phyloP scores from a whole-genome alignment of 1,284 basidiomycete genomes.

The Heliocybe sulcata region DNA sequence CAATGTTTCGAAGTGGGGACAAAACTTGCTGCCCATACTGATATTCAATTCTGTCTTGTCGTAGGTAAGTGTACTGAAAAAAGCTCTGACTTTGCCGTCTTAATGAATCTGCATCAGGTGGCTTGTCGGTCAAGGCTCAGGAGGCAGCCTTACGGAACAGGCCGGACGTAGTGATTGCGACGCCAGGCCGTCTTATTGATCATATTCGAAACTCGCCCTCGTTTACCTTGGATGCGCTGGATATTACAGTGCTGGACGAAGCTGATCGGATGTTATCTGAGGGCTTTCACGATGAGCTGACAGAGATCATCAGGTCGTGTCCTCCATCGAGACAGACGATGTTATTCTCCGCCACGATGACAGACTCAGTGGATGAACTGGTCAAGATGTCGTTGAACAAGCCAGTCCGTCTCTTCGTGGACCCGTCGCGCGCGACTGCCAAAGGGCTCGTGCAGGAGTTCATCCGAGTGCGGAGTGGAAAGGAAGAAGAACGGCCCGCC shows the following conservation, averaged over 20 bases:
- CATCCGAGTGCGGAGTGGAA: constrained; percentile 77
- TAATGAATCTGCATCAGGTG: constrained; percentile 43
- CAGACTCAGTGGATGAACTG: constrained; percentile 90
- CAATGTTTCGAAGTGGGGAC: constrained; percentile 91
- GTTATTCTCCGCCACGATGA: constrained; percentile 99
- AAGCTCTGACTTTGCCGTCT: constrained; percentile 1
- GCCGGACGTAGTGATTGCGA: constrained; percentile 92
- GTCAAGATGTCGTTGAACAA: constrained; percentile 88
- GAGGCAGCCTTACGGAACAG: constrained; percentile 79
- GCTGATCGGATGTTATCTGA: constrained; percentile 98
- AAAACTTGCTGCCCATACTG: constrained; percentile 81
- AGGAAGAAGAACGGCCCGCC: constrained; percentile 77
- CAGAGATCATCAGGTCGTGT: constrained; percentile 89
- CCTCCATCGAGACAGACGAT: constrained; percentile 91
- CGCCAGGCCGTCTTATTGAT: constrained; percentile 94
- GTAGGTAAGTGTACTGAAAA: constrained; percentile 55
- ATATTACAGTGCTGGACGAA: constrained; percentile 94
- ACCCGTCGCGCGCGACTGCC: constrained; percentile 86
- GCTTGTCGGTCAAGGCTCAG: constrained; percentile 87
- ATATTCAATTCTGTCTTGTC: constrained; percentile 82
- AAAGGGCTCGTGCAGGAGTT: constrained; percentile 94
- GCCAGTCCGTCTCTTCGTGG: constrained; percentile 92
- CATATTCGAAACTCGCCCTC: constrained; percentile 94
- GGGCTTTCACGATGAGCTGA: constrained; percentile 93
- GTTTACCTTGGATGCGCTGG: constrained; percentile 90